A percentile compares a stretch with the other conserved stretches of the same genome.
These are phyloP conservation scores for Neurospora sp. DNA, from an alignment of 495 filamentous ascomycete species.

Conservation along the genomic window DNA sequence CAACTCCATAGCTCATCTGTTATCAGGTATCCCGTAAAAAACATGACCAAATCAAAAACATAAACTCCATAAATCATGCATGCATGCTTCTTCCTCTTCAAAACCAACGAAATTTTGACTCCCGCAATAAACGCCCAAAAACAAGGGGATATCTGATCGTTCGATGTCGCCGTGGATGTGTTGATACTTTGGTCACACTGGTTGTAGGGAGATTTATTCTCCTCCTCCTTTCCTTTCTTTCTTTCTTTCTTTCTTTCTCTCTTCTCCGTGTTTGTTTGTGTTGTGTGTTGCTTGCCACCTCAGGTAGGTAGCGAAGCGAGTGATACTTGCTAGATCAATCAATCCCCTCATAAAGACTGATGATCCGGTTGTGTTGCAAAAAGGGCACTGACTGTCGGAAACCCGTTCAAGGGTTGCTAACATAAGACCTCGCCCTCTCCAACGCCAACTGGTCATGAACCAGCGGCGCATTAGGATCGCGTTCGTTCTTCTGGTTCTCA, in stretches of 20 bases:
- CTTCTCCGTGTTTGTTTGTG: background rate
- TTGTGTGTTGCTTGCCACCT: background rate
- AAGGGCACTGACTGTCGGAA: background rate
- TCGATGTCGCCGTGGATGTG: background rate
- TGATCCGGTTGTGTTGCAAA: background rate
- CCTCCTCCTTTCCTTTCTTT: too few relatives aligned
- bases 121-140: background rate
- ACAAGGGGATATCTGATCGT: background rate
- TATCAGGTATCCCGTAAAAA: background rate
- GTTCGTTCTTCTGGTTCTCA: conserved; percentile 15
- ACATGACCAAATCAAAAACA: background rate
- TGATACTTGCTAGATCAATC: background rate
- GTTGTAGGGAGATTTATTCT: background rate
- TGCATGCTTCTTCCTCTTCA: background rate
- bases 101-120: background rate
- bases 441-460: conserved; percentile 26
- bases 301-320: background rate
- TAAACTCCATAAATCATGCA: background rate
- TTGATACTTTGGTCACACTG: background rate
- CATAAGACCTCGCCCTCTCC: conserved; percentile 31
- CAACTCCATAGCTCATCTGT: background rate
- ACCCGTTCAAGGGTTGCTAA: conserved; percentile 30
- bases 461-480: conserved; percentile 10
- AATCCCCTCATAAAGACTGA: background rate
- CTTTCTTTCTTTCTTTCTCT: background rate